A percentile compares a stretch with the other conserved stretches of the same genome.
Conservation (phyloP, 306 rosid genomes). For the Trifolium fragiferum region DNA sequence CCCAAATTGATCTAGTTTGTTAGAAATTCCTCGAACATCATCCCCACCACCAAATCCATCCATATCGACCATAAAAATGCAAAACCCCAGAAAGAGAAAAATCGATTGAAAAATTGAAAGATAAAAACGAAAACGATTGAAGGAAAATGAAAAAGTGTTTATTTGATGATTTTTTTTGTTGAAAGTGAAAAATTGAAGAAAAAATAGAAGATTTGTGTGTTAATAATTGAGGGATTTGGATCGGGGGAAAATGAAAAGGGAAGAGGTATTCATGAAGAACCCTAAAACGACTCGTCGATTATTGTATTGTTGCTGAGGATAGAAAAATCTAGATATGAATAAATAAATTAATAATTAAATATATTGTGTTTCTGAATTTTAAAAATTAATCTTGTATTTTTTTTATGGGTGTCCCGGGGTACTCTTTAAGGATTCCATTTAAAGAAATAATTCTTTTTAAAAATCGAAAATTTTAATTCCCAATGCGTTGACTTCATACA, state of each 20-base stretch:
- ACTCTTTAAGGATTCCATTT: no score
- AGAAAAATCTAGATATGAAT: not conserved
- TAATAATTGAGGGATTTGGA: constrained; percentile 4
- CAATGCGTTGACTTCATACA: no score
- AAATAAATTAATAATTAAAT: no score
- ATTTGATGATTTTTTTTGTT: not conserved
- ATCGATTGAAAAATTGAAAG: not conserved
- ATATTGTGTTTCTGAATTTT: no score
- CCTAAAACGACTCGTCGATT: not conserved
- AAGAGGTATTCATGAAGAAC: not conserved
- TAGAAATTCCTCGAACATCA: constrained; percentile 47
- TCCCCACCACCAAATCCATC: constrained; percentile 66
- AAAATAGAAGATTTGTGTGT: not conserved
- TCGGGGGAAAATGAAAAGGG: constrained; percentile 1
- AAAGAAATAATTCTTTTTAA: no score
- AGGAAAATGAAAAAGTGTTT: constrained; percentile 41
- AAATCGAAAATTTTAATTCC: no score
- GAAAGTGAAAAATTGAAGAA: not conserved
- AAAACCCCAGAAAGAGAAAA: constrained; percentile 36
- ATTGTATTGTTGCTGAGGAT: not conserved
- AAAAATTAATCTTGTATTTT: no score
- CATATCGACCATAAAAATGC: constrained; percentile 58
- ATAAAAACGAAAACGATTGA: not conserved
- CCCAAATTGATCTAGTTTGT: constrained; percentile 33
- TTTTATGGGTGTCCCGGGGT: no score